Base-by-base conservation (phyloP, 257 asterid genomes). In the Rhazya stricta region DNA sequence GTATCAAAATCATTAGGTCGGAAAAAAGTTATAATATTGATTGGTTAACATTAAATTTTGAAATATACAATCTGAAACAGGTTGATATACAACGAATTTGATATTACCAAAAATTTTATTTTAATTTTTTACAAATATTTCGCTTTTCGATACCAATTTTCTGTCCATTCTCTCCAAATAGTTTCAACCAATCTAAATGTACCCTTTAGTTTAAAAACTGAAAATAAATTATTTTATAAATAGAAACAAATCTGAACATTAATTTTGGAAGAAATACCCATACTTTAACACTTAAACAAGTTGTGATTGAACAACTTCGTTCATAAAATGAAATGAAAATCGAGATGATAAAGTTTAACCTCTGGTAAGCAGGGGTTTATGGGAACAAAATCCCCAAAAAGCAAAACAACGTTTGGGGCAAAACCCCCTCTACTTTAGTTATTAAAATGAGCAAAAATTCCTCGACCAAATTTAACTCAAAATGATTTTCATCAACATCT, bases 401-500 rank as follows among this genome's bases (percentile, higher is more conserved):
- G 36, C 34, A 73, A 71, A 45, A 67, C 18, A 60, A 18, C 4
- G 65, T 70, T 65, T 25, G 67, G 71, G 81, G 81, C 76, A 77
- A 77, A 53, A 60, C 70, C 76, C 80, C 76, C 62, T 51, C 67
- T 65, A n/a, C 48, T 37, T 77, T 19, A 39, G 77, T 77, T 77
- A 77, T 77, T 77, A 50, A 50, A 70, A 30, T 67, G 58, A 27
- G 46, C 30, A 71, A 63, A 71, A 62, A 46, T 48, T 51, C 68
- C 69, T 63, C 3, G 50, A 6, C 41, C 13, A 11, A 65, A 25
- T 41, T 61, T 43, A 78, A 74, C 75, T 77, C 74, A 85, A 77
- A 84, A 83, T 42, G 71, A 77, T 86, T 83, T 84, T 87, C 92
- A 89, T 89, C 93, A 77, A 83, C 89, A 84, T 89, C 86, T 81